Evolutionary conservation across 106 monocot genomes (phyloP).

Genomic region (Apostasia ramifera): DNA sequence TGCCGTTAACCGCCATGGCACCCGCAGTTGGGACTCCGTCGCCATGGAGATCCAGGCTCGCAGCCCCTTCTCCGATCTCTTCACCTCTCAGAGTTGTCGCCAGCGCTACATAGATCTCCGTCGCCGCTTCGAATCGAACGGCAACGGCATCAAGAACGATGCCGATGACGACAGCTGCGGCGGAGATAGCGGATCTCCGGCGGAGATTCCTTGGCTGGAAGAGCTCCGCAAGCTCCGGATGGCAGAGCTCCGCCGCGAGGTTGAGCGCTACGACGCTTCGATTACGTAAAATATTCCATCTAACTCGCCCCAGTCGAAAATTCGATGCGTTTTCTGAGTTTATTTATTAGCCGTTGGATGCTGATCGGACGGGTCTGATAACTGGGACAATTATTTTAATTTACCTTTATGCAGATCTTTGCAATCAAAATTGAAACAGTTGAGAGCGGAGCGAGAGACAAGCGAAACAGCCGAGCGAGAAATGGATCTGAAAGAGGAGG

Average conservation of each 20-base stretch:
- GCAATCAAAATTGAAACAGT: conserved; percentile 43
- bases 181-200: conserved; percentile 2
- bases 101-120: conserved; percentile 38
- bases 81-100: conserved; percentile 50
- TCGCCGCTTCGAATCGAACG: conserved; percentile 44
- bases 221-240: conserved; percentile 80
- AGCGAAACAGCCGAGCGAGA: conserved; percentile 9
- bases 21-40: conserved; percentile 71
- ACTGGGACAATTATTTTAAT: conserved; percentile 8
- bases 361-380: conserved; percentile 19
- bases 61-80: conserved; percentile 19
- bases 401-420: conserved; percentile 46
- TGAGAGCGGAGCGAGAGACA: conserved; percentile 50
- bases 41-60: conserved; percentile 63
- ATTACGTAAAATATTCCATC: conserved; percentile 51
- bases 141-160: conserved; percentile 4
- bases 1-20: conserved; percentile 73
- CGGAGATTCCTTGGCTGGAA: conserved; percentile 52
- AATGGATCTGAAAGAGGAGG: conserved; percentile 15
- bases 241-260: conserved; percentile 87
- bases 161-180: not conserved
- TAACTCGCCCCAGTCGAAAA: not conserved
- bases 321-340: not conserved
- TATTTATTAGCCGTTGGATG: conserved; percentile 30
- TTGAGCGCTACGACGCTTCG: conserved; percentile 63